Percentiles rank a stretch among this genome's conserved stretches.
phyloP scores from a whole-genome alignment of 768 basidiomycete species.

The Suillus luteus region DNA sequence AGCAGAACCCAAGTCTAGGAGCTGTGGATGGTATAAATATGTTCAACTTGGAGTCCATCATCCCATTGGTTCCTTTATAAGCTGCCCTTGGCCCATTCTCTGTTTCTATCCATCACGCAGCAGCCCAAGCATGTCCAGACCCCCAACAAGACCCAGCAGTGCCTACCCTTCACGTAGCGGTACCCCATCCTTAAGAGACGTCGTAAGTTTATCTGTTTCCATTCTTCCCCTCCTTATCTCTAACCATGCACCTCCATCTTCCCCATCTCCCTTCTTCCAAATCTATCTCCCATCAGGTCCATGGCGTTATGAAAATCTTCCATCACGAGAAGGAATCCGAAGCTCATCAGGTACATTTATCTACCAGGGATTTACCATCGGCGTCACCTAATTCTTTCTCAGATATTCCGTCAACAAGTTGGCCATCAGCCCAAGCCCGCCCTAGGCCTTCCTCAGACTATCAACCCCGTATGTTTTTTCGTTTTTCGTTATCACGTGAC shows the following conservation, averaged over 20 bases:
- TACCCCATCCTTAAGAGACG: slow-evolving; percentile 45
- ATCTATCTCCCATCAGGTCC: slow-evolving; percentile 50
- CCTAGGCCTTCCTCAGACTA: slow-evolving; percentile 55
- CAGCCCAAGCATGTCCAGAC: slow-evolving; percentile 24
- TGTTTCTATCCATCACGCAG: background rate
- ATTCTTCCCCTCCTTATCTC: background rate
- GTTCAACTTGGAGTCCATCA: background rate
- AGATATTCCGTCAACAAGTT: slow-evolving; percentile 77
- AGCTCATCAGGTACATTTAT: slow-evolving; percentile 68
- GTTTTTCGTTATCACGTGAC: slow-evolving; percentile 5
- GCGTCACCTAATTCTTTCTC: slow-evolving; percentile 16
- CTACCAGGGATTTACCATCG: background rate
- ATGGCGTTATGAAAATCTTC: slow-evolving; percentile 65
- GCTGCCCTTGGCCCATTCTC: background rate
- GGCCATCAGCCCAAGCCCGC: slow-evolving; percentile 69
- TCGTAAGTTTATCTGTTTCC: slow-evolving; percentile 33
- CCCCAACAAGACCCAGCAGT: slow-evolving; percentile 30
- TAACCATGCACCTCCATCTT: slow-evolving; percentile 28
- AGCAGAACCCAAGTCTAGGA: background rate
- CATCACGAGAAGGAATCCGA: slow-evolving; percentile 84
- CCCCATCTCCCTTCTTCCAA: slow-evolving; percentile 32
- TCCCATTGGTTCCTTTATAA: background rate
- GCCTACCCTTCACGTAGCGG: slow-evolving; percentile 39
- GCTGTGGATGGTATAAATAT: background rate
- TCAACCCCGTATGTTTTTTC: slow-evolving; percentile 58